Evolutionary conservation across 768 basidiomycete genomes (phyloP).

Genomic region (Filobasidium wieringae): DNA sequence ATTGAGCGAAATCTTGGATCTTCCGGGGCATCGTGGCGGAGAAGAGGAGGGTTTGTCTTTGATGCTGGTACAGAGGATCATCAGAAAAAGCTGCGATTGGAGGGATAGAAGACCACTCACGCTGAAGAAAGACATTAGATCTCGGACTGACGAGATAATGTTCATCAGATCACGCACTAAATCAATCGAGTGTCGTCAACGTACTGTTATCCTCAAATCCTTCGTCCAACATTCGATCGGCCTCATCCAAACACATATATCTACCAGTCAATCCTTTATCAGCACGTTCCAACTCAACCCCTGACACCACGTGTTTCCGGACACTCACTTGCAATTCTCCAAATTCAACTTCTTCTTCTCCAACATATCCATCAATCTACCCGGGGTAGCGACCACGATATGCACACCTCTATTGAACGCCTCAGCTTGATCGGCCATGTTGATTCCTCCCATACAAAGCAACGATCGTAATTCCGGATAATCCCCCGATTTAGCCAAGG

Average conservation of each 20-base stretch:
- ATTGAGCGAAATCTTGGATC: constrained; percentile 96
- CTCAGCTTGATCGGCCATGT: constrained; percentile 94
- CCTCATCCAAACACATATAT: constrained; percentile 92
- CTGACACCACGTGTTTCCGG: not conserved
- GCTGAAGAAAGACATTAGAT: constrained; percentile 97
- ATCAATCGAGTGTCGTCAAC: no score
- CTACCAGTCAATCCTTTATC: constrained; percentile 12
- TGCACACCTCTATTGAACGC: constrained; percentile 83
- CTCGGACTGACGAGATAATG: no score
- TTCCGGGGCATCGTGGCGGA: constrained; percentile 99
- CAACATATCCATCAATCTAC: constrained; percentile 92
- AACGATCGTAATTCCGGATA: constrained; percentile 80
- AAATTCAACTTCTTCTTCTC: constrained; percentile 89
- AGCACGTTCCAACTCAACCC: not conserved
- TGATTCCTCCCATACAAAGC: constrained; percentile 93
- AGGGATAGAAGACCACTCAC: constrained; percentile 41
- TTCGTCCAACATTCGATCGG: constrained; percentile 94
- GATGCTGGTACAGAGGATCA: constrained; percentile 48
- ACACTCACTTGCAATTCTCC: constrained; percentile 69
- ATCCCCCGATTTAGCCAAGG: constrained; percentile 58
- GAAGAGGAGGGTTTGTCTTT: constrained; percentile 91
- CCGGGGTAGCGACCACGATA: constrained; percentile 92
- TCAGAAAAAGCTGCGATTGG: not conserved
- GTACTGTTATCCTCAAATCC: constrained; percentile 98
- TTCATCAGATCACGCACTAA: no score